These are phyloP conservation scores for Euphorbia celastroides DNA, from an alignment of 441 rosid species.

Conservation along the genomic window DNA sequence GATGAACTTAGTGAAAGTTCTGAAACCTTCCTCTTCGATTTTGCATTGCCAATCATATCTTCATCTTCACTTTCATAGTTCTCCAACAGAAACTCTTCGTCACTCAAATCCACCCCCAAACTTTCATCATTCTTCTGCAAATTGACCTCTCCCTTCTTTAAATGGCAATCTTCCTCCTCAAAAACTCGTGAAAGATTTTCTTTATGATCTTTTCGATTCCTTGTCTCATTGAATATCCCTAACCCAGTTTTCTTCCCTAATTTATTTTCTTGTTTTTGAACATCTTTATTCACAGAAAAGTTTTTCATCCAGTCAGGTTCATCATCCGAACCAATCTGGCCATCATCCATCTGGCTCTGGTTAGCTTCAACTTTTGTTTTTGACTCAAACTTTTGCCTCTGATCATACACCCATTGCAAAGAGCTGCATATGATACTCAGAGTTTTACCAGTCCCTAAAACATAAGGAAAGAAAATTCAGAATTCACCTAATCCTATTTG, in stretches of 20 bases:
- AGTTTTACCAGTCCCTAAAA: conserved; percentile 86
- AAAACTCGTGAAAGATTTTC: conserved; percentile 18
- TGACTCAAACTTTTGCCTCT: conserved; percentile 36
- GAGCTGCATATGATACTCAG: conserved; percentile 80
- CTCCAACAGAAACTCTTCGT: conserved; percentile 67
- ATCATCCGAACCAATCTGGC: conserved; percentile 35
- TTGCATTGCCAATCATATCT: conserved; percentile 26
- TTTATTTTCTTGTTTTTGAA: conserved; percentile 23
- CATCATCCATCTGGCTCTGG: conserved; percentile 17
- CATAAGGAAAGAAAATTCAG: background rate
- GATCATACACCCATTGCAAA: conserved; percentile 78
- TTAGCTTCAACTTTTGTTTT: conserved; percentile 20
- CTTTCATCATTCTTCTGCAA: conserved; percentile 18
- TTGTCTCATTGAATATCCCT: conserved; percentile 26
- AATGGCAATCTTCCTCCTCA: conserved; percentile 20
- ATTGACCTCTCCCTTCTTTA: conserved; percentile 22
- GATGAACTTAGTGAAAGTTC: conserved; percentile 42
- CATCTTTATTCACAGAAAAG: conserved; percentile 23
- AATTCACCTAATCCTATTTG: background rate
- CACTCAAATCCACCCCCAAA: conserved; percentile 34
- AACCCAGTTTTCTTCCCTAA: conserved; percentile 30
- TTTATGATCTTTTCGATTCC: conserved; percentile 20
- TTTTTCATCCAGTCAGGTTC: conserved; percentile 80
- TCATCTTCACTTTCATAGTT: conserved; percentile 80
- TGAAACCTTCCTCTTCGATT: conserved; percentile 54